phyloP scores from a whole-genome alignment of 495 filamentous ascomycete species.

The Penicillium chermesinum region DNA sequence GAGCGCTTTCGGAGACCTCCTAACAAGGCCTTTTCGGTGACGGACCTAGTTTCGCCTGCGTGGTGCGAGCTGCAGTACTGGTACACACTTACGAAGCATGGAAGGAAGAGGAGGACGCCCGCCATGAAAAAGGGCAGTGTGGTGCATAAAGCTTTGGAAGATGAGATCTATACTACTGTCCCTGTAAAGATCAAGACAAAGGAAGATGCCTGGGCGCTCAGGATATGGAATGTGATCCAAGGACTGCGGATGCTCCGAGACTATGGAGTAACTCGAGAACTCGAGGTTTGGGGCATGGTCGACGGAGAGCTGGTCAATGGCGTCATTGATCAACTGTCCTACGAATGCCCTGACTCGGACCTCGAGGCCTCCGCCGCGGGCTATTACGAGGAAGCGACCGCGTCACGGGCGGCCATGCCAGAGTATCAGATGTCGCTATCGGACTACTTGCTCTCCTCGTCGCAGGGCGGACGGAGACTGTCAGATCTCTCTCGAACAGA shows the following conservation, averaged over 20 bases:
- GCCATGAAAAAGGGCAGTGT: conserved; percentile 77
- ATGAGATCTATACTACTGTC: conserved; percentile 74
- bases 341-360: conserved; percentile 64
- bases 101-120: conserved; percentile 64
- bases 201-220: conserved; percentile 78
- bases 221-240: conserved; percentile 89
- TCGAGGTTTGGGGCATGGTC: conserved; percentile 87
- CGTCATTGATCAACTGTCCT: conserved; percentile 82
- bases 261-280: conserved; percentile 77
- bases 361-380: conserved; percentile 52
- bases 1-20: conserved; percentile 75
- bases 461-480: conserved; percentile 34
- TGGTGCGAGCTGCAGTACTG: conserved; percentile 97
- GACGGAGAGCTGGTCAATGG: conserved; percentile 83
- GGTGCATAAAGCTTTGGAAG: conserved; percentile 79
- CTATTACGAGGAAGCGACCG: conserved; percentile 32
- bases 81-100: conserved; percentile 74
- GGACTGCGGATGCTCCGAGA: conserved; percentile 72
- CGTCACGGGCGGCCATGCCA: conserved; percentile 32
- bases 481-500: conserved; percentile 24
- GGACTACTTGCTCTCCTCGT: conserved; percentile 43
- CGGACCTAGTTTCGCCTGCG: conserved; percentile 78
- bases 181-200: conserved; percentile 62
- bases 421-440: conserved; percentile 52
- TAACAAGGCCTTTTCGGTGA: conserved; percentile 79